Evolutionary conservation across 352 stramenopile species (phyloP).

Genomic region (Phytophthora pseudosyringae): DNA sequence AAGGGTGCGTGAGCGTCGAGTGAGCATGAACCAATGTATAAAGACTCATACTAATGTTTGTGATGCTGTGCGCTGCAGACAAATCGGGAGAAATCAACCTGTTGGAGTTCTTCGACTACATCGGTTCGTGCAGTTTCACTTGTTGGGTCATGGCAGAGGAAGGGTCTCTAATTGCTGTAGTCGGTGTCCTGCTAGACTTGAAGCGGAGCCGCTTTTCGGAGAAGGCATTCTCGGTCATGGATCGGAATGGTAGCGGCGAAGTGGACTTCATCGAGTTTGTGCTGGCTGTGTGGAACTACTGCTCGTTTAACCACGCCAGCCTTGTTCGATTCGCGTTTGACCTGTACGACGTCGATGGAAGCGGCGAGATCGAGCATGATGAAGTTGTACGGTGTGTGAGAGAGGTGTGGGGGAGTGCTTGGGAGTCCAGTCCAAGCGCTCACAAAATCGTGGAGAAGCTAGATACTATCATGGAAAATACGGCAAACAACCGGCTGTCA

Average conservation of each 20-base stretch:
- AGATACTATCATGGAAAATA: slow-evolving; percentile 49
- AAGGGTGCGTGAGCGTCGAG: slow-evolving; percentile 29
- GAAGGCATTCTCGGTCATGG: slow-evolving; percentile 79
- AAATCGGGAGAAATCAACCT: slow-evolving; percentile 72
- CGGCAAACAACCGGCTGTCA: slow-evolving; percentile 41
- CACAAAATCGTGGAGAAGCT: slow-evolving; percentile 70
- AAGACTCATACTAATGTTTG: neutral
- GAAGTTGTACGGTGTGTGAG: slow-evolving; percentile 57
- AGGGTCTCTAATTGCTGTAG: neutral
- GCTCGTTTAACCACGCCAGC: slow-evolving; percentile 66
- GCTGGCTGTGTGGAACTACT: slow-evolving; percentile 81
- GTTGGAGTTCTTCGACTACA: slow-evolving; percentile 74
- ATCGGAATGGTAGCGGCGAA: slow-evolving; percentile 67
- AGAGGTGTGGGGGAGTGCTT: slow-evolving; percentile 67
- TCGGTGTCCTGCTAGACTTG: slow-evolving; percentile 40
- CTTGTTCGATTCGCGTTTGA: slow-evolving; percentile 78
- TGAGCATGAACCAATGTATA: neutral
- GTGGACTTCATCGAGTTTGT: slow-evolving; percentile 83
- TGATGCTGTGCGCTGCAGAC: slow-evolving; percentile 34
- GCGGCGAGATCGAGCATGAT: slow-evolving; percentile 65
- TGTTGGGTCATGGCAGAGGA: neutral
- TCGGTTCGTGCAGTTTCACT: slow-evolving; percentile 38
- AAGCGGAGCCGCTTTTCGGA: slow-evolving; percentile 66
- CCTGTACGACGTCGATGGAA: slow-evolving; percentile 75
- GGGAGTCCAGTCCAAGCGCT: slow-evolving; percentile 56